Evolutionary conservation across 257 asterid genomes (phyloP).

Genomic region (Solanum ossicruentum): DNA sequence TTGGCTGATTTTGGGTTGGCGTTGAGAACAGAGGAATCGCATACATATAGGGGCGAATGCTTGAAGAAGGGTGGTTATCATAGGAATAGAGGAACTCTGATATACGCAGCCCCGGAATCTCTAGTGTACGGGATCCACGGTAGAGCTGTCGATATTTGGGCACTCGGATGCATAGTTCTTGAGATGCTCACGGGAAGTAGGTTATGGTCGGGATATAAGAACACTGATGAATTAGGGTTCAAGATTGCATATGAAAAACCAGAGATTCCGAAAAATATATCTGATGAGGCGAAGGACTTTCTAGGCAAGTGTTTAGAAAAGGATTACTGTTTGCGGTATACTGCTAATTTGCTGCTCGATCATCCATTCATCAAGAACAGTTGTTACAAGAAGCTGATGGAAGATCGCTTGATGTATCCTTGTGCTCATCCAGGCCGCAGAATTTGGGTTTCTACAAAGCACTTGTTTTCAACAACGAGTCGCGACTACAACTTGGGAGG

Average conservation of each 20-base stretch:
- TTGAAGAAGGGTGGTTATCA: not conserved
- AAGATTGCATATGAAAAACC: not conserved
- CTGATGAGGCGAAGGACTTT: not conserved
- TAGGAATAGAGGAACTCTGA: not conserved
- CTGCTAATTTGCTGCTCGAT: not conserved
- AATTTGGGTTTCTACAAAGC: not conserved
- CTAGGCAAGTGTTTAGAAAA: not conserved
- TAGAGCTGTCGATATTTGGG: not conserved
- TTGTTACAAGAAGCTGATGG: not conserved
- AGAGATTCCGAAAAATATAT: not conserved
- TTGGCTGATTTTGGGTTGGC: not conserved
- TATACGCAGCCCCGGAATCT: conserved; percentile 1
- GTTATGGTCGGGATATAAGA: not conserved
- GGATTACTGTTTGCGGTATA: not conserved
- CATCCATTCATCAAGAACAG: not conserved
- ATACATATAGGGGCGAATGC: too few relatives aligned
- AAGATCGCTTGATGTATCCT: too few relatives aligned
- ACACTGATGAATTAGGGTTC: not conserved
- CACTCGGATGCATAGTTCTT: not conserved
- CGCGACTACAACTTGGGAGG: not conserved
- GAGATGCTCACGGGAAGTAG: not conserved
- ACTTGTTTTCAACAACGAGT: not conserved
- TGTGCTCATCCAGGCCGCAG: not conserved
- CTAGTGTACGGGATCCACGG: not conserved
- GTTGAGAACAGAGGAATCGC: not conserved